These are phyloP conservation scores for Phialemonium atrogriseum DNA, from an alignment of 2,329 filamentous ascomycete genomes.

Conservation along the genomic window DNA sequence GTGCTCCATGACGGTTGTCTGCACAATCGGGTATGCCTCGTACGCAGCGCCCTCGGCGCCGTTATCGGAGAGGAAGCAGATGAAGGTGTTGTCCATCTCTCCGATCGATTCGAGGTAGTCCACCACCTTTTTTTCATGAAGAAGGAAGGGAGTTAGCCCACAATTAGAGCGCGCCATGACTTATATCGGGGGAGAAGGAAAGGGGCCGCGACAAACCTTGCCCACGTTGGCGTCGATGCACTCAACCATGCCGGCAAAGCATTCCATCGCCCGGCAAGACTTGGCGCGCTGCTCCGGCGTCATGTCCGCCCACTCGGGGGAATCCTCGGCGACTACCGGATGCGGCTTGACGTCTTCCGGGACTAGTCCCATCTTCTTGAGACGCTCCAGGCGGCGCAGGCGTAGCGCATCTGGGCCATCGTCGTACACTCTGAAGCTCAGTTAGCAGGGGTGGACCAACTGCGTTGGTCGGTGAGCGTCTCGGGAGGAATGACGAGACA, in stretches of 20 bases:
- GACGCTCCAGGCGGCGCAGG: conserved; percentile 39
- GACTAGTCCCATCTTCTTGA: conserved; percentile 51
- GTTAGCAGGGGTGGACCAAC: too few species aligned
- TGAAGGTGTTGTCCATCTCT: conserved; percentile 55
- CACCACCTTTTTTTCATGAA: too few species aligned
- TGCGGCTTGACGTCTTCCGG: conserved; percentile 40
- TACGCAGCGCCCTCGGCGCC: conserved; percentile 20
- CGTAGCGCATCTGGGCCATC: conserved; percentile 51
- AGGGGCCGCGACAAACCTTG: too few species aligned
- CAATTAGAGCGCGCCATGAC: too few species aligned
- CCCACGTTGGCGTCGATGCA: conserved; percentile 53
- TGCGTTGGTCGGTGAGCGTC: too few species aligned
- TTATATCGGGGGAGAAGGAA: too few species aligned
- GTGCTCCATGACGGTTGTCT: conserved; percentile 13
- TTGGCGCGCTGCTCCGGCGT: conserved; percentile 34
- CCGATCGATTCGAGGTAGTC: conserved; percentile 45
- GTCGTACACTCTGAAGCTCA: conserved; percentile 50
- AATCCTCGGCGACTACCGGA: conserved; percentile 38
- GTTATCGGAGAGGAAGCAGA: conserved; percentile 57
- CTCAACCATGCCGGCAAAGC: conserved; percentile 57
- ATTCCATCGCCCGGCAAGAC: conserved; percentile 49
- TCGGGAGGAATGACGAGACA: too few species aligned
- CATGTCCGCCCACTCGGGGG: conserved; percentile 38
- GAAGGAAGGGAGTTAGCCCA: too few species aligned
- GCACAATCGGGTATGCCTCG: conserved; percentile 14